A percentile compares a stretch with the other conserved stretches of the same genome.
Evolutionary conservation across 2,329 filamentous ascomycete species (phyloP).

Genomic region (Nigrospora sphaerica): DNA sequence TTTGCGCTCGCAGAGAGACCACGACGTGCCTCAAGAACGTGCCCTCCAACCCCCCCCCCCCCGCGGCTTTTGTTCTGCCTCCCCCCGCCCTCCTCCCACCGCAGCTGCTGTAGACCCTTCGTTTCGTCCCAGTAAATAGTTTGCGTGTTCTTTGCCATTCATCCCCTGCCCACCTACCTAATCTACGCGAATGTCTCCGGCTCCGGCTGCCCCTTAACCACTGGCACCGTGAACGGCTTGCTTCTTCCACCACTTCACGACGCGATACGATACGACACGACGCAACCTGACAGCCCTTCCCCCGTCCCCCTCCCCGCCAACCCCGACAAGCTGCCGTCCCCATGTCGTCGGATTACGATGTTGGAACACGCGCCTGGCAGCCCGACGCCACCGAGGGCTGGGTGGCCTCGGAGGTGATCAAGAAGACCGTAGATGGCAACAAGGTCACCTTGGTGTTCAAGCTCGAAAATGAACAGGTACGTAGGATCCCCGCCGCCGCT

Average conservation of each 20-base stretch:
- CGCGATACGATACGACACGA: neutral
- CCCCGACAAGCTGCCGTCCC: slow-evolving; percentile 11
- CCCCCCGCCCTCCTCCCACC: neutral
- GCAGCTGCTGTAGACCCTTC: slow-evolving; percentile 4
- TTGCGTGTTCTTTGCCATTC: slow-evolving; percentile 4
- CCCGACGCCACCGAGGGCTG: slow-evolving; percentile 93
- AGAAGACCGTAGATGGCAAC: slow-evolving; percentile 75
- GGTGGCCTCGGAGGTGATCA: slow-evolving; percentile 90
- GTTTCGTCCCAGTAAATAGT: slow-evolving; percentile 5
- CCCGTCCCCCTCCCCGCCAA: neutral
- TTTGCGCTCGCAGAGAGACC: neutral
- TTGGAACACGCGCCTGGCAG: slow-evolving; percentile 97
- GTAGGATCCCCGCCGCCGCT: neutral
- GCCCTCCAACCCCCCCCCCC: neutral
- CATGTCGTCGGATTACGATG: slow-evolving; percentile 94
- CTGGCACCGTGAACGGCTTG: slow-evolving; percentile 1
- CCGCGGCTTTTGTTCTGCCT: neutral
- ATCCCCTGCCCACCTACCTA: slow-evolving; percentile 1
- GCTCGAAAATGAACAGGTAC: slow-evolving; percentile 88
- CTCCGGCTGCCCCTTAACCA: slow-evolving; percentile 6
- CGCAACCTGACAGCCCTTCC: slow-evolving; percentile 1
- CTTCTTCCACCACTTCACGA: slow-evolving; percentile 1
- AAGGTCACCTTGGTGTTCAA: slow-evolving; percentile 84
- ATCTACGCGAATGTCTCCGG: slow-evolving; percentile 6
- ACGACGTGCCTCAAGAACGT: neutral